Evolutionary conservation across 495 filamentous ascomycete genomes (phyloP).

Genomic region (Sordaria brevicollis): DNA sequence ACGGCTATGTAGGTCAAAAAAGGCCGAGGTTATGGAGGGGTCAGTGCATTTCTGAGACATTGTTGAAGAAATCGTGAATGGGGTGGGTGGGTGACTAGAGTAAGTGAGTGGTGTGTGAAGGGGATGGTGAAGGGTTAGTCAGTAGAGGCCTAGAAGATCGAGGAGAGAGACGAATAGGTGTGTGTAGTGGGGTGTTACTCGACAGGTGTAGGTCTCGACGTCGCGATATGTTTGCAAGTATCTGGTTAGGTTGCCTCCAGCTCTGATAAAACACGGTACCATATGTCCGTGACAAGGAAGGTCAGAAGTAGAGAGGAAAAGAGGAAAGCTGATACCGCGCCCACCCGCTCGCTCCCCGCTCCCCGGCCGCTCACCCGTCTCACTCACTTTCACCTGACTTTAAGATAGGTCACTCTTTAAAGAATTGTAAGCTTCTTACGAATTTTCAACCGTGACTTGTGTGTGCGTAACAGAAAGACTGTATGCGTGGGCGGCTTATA

Average conservation of each 20-base stretch:
- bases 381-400: background rate
- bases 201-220: too few species aligned
- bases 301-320: background rate
- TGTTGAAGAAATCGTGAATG: background rate
- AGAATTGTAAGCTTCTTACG: background rate
- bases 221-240: background rate
- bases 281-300: background rate
- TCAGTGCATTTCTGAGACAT: background rate
- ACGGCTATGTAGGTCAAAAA: constrained; percentile 18
- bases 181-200: background rate
- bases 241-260: background rate
- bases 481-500: background rate
- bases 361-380: background rate
- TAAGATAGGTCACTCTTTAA: background rate
- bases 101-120: too few species aligned
- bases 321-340: background rate
- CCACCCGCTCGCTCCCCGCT: background rate
- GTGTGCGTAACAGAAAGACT: too few species aligned
- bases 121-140: background rate
- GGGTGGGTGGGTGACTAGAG: background rate
- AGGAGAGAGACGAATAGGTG: background rate
- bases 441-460: background rate
- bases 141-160: background rate
- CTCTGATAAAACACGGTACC: background rate
- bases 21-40: constrained; percentile 3